These are phyloP conservation scores for Hypoxylon sp. DNA, from an alignment of 2,329 filamentous ascomycete species.

Conservation along the genomic window DNA sequence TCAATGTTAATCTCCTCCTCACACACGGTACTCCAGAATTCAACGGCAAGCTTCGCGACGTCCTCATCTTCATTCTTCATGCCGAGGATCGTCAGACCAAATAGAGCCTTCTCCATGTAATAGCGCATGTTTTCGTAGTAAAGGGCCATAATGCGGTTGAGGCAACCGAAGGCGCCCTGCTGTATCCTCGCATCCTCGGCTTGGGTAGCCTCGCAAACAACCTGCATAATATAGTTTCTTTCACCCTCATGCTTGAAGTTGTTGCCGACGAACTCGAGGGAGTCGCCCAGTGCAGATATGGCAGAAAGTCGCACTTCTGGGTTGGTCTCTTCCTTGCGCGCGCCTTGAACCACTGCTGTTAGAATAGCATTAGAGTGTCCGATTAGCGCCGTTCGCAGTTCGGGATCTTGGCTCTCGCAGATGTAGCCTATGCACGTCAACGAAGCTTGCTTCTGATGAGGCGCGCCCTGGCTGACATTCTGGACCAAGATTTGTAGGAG, in stretches of 20 bases:
- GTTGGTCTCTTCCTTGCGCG: constrained; percentile 95
- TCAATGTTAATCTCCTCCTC: constrained; percentile 99
- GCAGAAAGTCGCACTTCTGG: constrained; percentile 91
- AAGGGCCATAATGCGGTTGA: constrained; percentile 98
- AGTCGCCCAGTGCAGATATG: constrained; percentile 94
- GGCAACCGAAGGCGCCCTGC: constrained; percentile 94
- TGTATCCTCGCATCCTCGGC: constrained; percentile 92
- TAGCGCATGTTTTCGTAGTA: constrained; percentile 99
- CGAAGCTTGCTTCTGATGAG: constrained; percentile 94
- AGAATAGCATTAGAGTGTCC: constrained; percentile 97
- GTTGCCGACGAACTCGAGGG: constrained; percentile 95
- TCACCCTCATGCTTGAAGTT: constrained; percentile 99
- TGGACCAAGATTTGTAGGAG: constrained; percentile 90
- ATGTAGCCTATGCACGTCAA: constrained; percentile 98
- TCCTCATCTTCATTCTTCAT: constrained; percentile 99
- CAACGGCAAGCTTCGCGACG: constrained; percentile 96
- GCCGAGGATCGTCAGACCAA: constrained; percentile 95
- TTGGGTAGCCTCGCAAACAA: constrained; percentile 98
- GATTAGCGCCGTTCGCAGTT: constrained; percentile 84
- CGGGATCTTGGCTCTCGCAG: constrained; percentile 93
- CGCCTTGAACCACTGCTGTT: constrained; percentile 97
- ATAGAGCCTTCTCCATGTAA: constrained; percentile 99
- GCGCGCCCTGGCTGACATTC: constrained; percentile 88
- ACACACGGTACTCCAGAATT: constrained; percentile 99
- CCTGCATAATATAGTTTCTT: constrained; percentile 99